Conservation (phyloP, 2,329 filamentous ascomycete species). For the Dactylellina haptotyla region DNA sequence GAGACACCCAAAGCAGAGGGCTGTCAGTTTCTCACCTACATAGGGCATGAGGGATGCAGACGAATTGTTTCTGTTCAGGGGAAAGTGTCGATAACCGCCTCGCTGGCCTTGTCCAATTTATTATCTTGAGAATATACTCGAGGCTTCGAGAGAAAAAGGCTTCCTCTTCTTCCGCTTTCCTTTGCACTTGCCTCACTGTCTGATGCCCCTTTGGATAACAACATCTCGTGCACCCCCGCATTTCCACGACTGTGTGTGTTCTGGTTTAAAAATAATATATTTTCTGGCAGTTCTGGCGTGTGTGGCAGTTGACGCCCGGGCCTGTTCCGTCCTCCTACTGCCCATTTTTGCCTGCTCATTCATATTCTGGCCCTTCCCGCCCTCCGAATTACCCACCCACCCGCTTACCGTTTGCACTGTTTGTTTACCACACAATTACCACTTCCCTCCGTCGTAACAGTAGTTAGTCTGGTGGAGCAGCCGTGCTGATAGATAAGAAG, state of each 20-base stretch:
- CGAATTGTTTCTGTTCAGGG: conserved; percentile 17
- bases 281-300: not conserved
- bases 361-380: not conserved
- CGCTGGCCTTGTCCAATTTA: conserved; percentile 8
- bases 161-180: not conserved
- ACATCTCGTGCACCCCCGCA: conserved; percentile 32
- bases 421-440: too few relatives aligned
- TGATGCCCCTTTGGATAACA: not conserved
- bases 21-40: too few relatives aligned
- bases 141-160: conserved; percentile 6
- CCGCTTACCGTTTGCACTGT: not conserved
- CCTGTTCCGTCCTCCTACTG: conserved; percentile 14
- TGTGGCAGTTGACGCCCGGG: conserved; percentile 19
- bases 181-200: not conserved
- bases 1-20: conserved; percentile 8
- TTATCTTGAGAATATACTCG: not conserved
- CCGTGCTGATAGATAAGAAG: too few relatives aligned
- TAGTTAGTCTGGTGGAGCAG: too few relatives aligned
- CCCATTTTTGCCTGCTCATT: not conserved
- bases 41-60: conserved; percentile 20
- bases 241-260: not conserved
- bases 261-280: not conserved
- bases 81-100: conserved; percentile 13
- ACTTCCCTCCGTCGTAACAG: too few relatives aligned
- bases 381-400: not conserved